Percentiles rank a stretch among this genome's conserved stretches.
These are phyloP conservation scores for Diaporthe ilicicola DNA, from an alignment of 2,329 filamentous ascomycete species.

Conservation along the genomic window DNA sequence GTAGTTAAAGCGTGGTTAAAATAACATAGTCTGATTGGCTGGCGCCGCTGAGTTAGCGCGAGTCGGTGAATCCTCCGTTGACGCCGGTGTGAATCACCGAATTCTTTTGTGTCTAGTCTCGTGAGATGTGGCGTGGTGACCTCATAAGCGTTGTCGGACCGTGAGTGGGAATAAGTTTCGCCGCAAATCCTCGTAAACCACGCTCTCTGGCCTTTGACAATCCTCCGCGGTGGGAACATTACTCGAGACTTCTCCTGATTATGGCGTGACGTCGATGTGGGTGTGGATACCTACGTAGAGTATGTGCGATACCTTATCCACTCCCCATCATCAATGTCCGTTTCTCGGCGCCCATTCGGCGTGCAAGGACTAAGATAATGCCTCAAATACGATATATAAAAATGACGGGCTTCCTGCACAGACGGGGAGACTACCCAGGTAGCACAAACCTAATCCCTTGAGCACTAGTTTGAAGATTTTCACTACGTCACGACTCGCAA, in stretches of 20 bases:
- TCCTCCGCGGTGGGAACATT: neutral
- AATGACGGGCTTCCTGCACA: neutral
- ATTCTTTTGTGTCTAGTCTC: neutral
- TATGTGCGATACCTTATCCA: neutral
- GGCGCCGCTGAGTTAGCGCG: too few species aligned
- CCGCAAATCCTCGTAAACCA: neutral
- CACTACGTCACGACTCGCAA: constrained; percentile 21
- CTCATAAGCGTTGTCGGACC: neutral
- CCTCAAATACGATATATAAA: neutral
- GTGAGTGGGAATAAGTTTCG: neutral
- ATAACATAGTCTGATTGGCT: too few species aligned
- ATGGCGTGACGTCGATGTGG: constrained; percentile 1
- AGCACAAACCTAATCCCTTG: neutral
- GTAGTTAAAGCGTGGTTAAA: too few species aligned
- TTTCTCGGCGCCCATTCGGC: too few species aligned
- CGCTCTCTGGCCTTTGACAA: neutral
- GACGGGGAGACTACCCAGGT: neutral
- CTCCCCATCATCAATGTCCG: neutral
- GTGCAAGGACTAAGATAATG: neutral
- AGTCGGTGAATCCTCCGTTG: too few species aligned
- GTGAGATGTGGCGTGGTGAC: neutral
- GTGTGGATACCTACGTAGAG: neutral
- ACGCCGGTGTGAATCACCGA: too few species aligned
- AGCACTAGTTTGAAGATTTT: neutral
- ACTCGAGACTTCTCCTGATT: constrained; percentile 12